These are phyloP conservation scores for Wallacemonas sp. DNA, from an alignment of 208 protist genomes.

Conservation along the genomic window DNA sequence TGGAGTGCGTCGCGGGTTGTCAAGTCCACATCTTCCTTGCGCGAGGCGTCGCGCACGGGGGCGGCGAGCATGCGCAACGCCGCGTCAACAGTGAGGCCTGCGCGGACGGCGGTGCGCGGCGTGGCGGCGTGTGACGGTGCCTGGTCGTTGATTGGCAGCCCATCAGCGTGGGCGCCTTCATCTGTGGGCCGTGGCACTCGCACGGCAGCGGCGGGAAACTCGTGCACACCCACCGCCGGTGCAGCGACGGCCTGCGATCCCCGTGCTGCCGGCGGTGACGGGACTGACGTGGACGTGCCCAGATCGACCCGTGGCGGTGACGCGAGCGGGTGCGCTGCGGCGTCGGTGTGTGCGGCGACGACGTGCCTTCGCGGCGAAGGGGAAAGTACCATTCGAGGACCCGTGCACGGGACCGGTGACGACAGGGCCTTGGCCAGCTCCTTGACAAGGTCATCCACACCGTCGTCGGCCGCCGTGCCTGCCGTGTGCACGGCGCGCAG, in stretches of 20 bases:
- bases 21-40: too few species aligned
- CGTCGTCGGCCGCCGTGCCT: neutral
- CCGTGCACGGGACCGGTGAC: too few species aligned
- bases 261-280: slow-evolving; percentile 10
- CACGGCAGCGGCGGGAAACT: neutral
- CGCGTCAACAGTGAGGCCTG: too few species aligned
- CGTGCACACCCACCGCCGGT: slow-evolving; percentile 1
- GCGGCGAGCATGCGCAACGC: too few species aligned
- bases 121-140: too few species aligned
- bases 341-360: neutral
- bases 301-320: too few species aligned
- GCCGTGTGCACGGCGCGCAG: neutral
- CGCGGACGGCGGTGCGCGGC: too few species aligned
- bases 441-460: neutral
- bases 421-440: slow-evolving; percentile 5
- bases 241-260: slow-evolving; percentile 8
- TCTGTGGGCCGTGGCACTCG: slow-evolving; percentile 6
- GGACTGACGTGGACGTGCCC: too few species aligned
- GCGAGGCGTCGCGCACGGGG: too few species aligned
- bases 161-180: neutral
- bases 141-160: neutral
- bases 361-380: too few species aligned
- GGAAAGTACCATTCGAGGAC: too few species aligned
- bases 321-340: neutral
- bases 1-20: neutral